Base-by-base conservation (phyloP, 495 filamentous ascomycete species). In the Neurospora sp. region DNA sequence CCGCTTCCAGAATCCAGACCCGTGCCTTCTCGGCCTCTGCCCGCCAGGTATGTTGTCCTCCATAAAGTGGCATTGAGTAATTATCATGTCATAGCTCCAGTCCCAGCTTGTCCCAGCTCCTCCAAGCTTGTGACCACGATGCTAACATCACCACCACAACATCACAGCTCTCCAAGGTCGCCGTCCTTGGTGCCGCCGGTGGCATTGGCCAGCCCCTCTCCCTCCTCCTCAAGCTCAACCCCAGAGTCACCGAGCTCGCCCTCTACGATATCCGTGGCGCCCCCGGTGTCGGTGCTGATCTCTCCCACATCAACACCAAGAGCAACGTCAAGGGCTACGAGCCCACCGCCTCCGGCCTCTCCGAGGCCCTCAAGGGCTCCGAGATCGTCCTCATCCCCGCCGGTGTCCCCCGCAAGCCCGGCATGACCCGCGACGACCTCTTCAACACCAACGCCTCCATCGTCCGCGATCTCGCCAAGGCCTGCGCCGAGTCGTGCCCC, bases 401-500 rank as follows among this genome's bases (percentile, higher is more conserved):
- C 78, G 96, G 96, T 86, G 96, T 99, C 76, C 96, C 96, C 77
- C 94, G 96, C 86, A 99, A 99, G 89, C 96, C 96, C 80, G 96
- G 96, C 85, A 99, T 99, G 96, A 96, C 92, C 86, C 94, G 96
- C 87, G 96, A 98, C 86, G 94, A 99, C 81, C 92, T 99, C 72
- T 99, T 99, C 93, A 99, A 99, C 88, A 99, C 95, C 88, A 99
- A 99, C 84, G 96, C 96, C 83, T 97, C 94, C 76, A 99, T 99
- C 81, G 96, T 99, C 82, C 96, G 96, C 75, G 96, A 98, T 85
- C 91, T 99, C 74, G 94, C 96, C 83, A 98, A 99, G 90, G 94
- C 94, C 77, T 90, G 89, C 80, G 96, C 96, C 79, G 91, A 97
- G 78, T 87, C 92, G 79, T 87, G 90, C 82, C 96, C 96, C 73